A percentile compares a stretch with the other conserved stretches of the same genome.
phyloP scores from a whole-genome alignment of 108 stramenopile species.

The Nitzschia inconspicua region DNA sequence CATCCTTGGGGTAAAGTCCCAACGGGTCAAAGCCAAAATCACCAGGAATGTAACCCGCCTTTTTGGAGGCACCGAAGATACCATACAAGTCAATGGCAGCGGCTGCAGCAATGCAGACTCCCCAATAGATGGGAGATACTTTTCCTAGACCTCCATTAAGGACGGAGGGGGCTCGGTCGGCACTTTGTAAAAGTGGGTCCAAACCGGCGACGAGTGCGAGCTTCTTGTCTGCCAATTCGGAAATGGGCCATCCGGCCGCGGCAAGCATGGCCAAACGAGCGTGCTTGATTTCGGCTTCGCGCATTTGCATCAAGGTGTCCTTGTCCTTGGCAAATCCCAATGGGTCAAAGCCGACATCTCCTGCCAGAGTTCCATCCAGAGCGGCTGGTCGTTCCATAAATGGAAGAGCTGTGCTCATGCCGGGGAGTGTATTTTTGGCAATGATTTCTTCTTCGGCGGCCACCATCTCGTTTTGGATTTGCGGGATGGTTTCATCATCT shows the following conservation, averaged over 20 bases:
- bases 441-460: no score
- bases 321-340: constrained; percentile 74
- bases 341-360: constrained; percentile 91
- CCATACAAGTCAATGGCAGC: constrained; percentile 76
- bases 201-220: constrained; percentile 59
- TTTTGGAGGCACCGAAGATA: constrained; percentile 33
- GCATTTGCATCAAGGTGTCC: constrained; percentile 41
- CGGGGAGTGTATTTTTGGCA: no score
- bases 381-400: constrained; percentile 62
- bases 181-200: constrained; percentile 43
- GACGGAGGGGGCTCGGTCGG: constrained; percentile 74
- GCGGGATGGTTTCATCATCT: no score
- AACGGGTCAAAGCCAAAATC: constrained; percentile 78
- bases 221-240: constrained; percentile 72
- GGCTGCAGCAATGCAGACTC: constrained; percentile 49
- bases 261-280: constrained; percentile 88
- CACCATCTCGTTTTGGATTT: no score
- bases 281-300: constrained; percentile 92
- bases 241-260: constrained; percentile 88
- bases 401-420: constrained; percentile 60
- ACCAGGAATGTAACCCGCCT: constrained; percentile 60
- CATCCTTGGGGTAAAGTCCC: constrained; percentile 64
- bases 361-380: constrained; percentile 67
- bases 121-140: constrained; percentile 82
- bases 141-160: constrained; percentile 88